Evolutionary conservation across 1,139 yeast genomes (phyloP).

Genomic region (Suhomyces bribrorum): DNA sequence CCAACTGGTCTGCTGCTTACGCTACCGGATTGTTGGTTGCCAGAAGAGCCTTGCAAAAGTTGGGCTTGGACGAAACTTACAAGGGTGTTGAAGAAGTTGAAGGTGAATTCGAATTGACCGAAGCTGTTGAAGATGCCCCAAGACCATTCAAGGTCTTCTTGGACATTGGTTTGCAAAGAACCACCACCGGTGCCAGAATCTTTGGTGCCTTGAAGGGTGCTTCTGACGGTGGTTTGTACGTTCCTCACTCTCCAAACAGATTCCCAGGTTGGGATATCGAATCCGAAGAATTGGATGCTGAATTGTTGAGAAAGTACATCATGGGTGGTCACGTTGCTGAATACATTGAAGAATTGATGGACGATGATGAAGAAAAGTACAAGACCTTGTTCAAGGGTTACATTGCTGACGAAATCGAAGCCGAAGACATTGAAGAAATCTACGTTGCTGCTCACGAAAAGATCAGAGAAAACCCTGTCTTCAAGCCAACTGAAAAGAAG

Average conservation of each 20-base stretch:
- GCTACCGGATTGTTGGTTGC: conserved; percentile 98
- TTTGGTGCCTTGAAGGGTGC: conserved; percentile 99
- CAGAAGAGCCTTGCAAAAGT: conserved; percentile 98
- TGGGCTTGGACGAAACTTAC: conserved; percentile 98
- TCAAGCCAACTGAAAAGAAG: conserved; percentile 91
- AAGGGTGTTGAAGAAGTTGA: conserved; percentile 98
- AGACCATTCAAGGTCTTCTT: conserved; percentile 99
- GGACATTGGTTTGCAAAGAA: conserved; percentile 99
- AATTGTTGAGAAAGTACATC: conserved; percentile 97
- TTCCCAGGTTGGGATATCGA: conserved; percentile 99
- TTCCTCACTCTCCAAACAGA: conserved; percentile 99
- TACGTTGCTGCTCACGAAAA: conserved; percentile 93
- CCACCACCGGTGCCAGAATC: conserved; percentile 99
- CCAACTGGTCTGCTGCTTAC: conserved; percentile 99
- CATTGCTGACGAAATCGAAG: conserved; percentile 96
- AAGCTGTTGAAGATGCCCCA: conserved; percentile 99
- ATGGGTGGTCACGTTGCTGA: conserved; percentile 99
- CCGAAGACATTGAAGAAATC: conserved; percentile 94
- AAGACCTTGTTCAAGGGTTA: conserved; percentile 93
- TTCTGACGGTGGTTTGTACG: conserved; percentile 99
- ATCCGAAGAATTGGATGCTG: conserved; percentile 97
- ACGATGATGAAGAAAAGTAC: conserved; percentile 99
- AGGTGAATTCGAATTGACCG: conserved; percentile 98
- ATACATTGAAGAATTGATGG: conserved; percentile 99
- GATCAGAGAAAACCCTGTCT: conserved; percentile 94